Base-by-base conservation (phyloP, 2,329 filamentous ascomycete species). In the Penicillium verrucosum region DNA sequence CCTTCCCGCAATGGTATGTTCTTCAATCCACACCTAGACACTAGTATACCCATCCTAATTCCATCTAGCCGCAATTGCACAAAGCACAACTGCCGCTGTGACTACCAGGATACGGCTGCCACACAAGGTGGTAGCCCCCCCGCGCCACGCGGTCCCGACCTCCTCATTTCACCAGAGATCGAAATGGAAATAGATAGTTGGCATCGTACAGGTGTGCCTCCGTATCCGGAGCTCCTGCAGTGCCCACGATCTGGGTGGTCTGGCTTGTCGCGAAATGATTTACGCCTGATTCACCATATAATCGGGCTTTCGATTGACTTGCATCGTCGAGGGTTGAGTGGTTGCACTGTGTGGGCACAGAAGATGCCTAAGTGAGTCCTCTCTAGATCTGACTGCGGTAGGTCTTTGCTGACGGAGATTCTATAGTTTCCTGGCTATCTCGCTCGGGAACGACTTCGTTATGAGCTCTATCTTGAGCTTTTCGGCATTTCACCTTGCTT, bases 21-120 rank as follows among this genome's bases (percentile, higher is more conserved):
- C 41, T 46, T 40, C 53, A 65, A 75, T 58, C 72, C 5, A 4
- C 14, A 16, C 1, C 14, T 16, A 14, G 6, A 16, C 32, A 16
- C 12, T 30, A 36, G 14, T 47, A 42, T 54, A 8, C 41, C 29
- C n/a, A 3, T 34, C 59, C 61, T 66, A 49, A 68, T 30, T 32
- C 25, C 40, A 27, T 58, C 18, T 70, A 96, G 92, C 80, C 91
- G 91, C 70, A 99, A 99, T 77, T 99, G 94, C 78, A 97, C 93
- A 60, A 99, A 97, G 79, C 94, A 99, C 79, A 96, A 97, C 79
- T 94, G 95, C 68, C 89, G 92, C 70, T 99, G 94, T 77, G 94
- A 96, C 68, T 99, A 97, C 80, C 95, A 96, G 82, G 92, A 97
- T 72, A 86, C 87, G 70, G 85, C 89, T 47, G 81, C 85, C 44